Percentiles rank a stretch among this genome's conserved stretches.
Evolutionary conservation across 345 rosid species (phyloP).

Genomic region (Salix arbutifolia): DNA sequence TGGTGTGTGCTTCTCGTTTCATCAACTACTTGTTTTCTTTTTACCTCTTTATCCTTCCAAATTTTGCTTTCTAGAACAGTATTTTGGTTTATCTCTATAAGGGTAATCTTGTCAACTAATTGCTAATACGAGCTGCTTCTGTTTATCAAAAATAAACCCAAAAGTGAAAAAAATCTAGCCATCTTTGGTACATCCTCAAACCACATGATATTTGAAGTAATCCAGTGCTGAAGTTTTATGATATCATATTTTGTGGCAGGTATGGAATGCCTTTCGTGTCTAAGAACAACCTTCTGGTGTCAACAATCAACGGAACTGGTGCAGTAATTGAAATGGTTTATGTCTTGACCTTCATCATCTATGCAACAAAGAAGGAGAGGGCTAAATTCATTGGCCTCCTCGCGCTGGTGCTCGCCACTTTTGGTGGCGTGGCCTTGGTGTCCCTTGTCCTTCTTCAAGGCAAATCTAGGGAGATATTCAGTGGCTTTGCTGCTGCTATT

Average conservation of each 20-base stretch:
- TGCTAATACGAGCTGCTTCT: neutral
- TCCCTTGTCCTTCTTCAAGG: conserved; percentile 73
- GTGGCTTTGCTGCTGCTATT: conserved; percentile 74
- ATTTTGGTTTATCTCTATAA: neutral
- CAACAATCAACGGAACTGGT: conserved; percentile 83
- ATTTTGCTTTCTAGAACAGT: neutral
- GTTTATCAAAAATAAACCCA: neutral
- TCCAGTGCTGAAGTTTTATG: neutral
- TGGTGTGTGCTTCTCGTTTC: conserved; percentile 46
- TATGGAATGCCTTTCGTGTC: conserved; percentile 94
- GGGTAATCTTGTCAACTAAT: neutral
- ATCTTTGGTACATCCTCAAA: neutral
- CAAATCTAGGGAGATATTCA: conserved; percentile 60
- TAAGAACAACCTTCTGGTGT: conserved; percentile 64
- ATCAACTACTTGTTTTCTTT: neutral
- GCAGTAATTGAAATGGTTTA: conserved; percentile 60
- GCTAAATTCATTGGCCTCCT: conserved; percentile 63
- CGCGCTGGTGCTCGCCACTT: conserved; percentile 43
- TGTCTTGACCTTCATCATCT: conserved; percentile 57
- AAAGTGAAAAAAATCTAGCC: neutral
- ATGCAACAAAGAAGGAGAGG: conserved; percentile 72
- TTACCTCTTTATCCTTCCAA: neutral
- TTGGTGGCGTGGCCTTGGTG: conserved; percentile 53
- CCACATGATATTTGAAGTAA: neutral
- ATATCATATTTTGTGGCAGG: conserved; percentile 30